These are phyloP conservation scores for Botrytis fragariae DNA, from an alignment of 2,329 filamentous ascomycete genomes.

Conservation along the genomic window DNA sequence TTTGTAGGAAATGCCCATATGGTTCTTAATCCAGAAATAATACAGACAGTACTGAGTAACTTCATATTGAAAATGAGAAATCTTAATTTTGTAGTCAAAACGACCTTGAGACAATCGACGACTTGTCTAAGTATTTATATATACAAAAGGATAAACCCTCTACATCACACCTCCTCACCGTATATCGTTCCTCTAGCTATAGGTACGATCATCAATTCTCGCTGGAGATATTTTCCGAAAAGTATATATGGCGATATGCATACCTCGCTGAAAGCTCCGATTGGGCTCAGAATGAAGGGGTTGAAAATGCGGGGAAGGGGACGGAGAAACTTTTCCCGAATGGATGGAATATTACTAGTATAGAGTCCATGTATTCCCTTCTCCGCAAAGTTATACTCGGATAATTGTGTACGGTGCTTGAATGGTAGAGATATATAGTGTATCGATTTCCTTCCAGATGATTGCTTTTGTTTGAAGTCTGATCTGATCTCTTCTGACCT, in stretches of 20 bases:
- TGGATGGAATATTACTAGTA: not conserved
- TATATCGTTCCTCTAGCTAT: not conserved
- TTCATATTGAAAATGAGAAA: conserved; percentile 10
- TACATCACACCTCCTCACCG: not conserved
- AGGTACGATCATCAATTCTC: not conserved
- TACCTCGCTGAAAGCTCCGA: not conserved
- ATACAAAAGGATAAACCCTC: not conserved
- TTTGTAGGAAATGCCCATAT: not conserved
- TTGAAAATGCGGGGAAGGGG: not conserved
- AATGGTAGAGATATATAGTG: not conserved
- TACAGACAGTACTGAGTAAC: not conserved
- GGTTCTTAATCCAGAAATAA: not conserved
- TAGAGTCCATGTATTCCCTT: not conserved
- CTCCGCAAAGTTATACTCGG: not conserved
- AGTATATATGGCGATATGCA: not conserved
- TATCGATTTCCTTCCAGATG: not conserved
- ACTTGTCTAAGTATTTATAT: not conserved
- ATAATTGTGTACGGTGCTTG: not conserved
- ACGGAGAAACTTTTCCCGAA: not conserved
- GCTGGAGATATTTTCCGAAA: not conserved
- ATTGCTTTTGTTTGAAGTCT: not conserved
- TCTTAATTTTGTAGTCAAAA: not conserved
- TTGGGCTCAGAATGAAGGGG: not conserved
- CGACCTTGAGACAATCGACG: not conserved
- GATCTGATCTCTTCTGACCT: not conserved